These are phyloP conservation scores for Pestalotiopsis sp. DNA, from an alignment of 2,329 filamentous ascomycete species.

Conservation along the genomic window DNA sequence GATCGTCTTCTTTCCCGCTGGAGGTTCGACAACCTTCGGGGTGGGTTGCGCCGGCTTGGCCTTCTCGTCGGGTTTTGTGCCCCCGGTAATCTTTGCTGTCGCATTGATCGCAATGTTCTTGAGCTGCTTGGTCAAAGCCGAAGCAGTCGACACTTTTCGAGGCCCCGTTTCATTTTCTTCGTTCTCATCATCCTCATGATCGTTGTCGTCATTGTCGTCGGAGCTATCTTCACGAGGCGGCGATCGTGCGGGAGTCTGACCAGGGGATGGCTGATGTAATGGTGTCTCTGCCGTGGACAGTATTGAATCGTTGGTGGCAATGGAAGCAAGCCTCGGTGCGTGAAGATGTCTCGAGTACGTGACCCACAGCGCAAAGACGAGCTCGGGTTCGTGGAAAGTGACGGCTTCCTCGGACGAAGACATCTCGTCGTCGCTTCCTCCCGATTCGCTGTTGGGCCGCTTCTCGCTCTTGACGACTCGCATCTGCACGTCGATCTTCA, in stretches of 20 bases:
- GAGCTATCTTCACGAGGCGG: slow-evolving; percentile 57
- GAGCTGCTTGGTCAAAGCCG: slow-evolving; percentile 57
- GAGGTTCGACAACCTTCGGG: slow-evolving; percentile 38
- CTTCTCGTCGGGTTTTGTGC: slow-evolving; percentile 27
- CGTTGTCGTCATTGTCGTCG: slow-evolving; percentile 46
- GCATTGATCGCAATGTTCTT: slow-evolving; percentile 60
- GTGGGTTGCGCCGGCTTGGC: slow-evolving; percentile 27
- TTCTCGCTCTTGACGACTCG: slow-evolving; percentile 90
- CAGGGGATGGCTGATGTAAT: slow-evolving; percentile 77
- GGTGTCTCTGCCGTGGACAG: slow-evolving; percentile 71
- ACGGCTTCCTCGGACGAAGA: slow-evolving; percentile 44
- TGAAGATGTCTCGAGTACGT: slow-evolving; percentile 95
- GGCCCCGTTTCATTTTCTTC: slow-evolving; percentile 20
- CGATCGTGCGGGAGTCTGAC: slow-evolving; percentile 65
- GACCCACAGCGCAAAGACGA: slow-evolving; percentile 95
- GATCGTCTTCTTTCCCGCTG: slow-evolving; percentile 75
- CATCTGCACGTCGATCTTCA: slow-evolving; percentile 96
- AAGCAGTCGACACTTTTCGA: slow-evolving; percentile 46
- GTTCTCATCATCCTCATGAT: background rate
- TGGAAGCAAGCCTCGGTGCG: slow-evolving; percentile 63
- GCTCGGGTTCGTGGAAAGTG: slow-evolving; percentile 64
- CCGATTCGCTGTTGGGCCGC: slow-evolving; percentile 42
- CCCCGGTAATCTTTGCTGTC: slow-evolving; percentile 54
- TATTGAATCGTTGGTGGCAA: slow-evolving; percentile 58
- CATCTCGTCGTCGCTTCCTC: slow-evolving; percentile 32